Evolutionary conservation across 2,329 filamentous ascomycete species (phyloP).

Genomic region (Paecilomyces variotii): DNA sequence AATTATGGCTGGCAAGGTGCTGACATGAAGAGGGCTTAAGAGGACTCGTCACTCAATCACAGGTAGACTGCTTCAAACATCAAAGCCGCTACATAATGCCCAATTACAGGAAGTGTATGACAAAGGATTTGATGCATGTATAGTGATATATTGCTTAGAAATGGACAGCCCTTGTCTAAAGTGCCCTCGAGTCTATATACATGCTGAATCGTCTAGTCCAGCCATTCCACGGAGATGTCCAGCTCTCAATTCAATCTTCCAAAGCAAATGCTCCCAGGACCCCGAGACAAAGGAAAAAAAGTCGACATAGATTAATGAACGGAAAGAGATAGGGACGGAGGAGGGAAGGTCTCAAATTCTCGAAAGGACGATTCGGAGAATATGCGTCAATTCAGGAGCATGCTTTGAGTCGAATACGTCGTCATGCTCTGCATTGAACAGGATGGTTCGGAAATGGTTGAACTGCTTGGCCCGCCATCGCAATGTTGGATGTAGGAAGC

Average conservation of each 20-base stretch:
- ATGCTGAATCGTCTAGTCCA: neutral
- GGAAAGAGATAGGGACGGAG: neutral
- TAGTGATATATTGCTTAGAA: neutral
- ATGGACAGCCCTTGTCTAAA: neutral
- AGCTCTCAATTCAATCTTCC: neutral
- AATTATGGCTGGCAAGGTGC: neutral
- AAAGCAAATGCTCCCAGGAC: neutral
- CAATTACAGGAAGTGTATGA: neutral
- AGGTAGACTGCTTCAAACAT: neutral
- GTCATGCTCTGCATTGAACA: neutral
- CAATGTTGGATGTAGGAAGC: neutral
- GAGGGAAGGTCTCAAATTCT: neutral
- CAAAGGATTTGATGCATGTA: neutral
- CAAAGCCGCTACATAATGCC: neutral
- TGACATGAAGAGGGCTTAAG: neutral
- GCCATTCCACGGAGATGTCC: neutral
- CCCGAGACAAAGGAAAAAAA: neutral
- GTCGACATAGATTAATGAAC: neutral
- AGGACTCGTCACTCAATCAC: neutral
- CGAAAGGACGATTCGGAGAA: neutral
- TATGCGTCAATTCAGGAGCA: neutral
- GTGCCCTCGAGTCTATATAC: neutral
- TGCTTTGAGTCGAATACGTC: neutral
- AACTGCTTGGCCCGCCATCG: neutral
- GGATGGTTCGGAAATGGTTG: neutral